Conservation (phyloP, 140 eudicot genomes). For the Anethum foeniculum region DNA sequence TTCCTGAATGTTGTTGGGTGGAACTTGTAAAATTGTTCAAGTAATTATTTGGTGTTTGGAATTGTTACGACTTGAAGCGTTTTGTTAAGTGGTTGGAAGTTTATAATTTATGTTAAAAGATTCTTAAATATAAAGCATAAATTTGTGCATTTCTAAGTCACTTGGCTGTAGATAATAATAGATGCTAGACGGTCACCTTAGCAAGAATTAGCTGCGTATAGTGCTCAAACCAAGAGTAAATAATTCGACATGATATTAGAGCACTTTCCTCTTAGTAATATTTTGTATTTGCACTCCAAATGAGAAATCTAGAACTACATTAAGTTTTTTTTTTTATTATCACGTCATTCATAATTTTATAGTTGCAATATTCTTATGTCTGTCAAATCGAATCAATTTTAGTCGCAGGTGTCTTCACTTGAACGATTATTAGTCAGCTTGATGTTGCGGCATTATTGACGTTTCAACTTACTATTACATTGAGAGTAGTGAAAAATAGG, state of each 20-base stretch:
- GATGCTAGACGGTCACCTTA: background rate
- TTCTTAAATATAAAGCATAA: background rate
- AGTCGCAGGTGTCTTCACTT: background rate
- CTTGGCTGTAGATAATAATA: background rate
- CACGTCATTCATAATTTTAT: background rate
- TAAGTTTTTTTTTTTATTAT: background rate
- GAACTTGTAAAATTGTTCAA: background rate
- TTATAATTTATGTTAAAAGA: background rate
- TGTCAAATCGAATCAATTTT: background rate
- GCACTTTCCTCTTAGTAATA: background rate
- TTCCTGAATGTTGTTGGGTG: background rate
- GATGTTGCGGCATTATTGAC: background rate
- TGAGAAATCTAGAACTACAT: background rate
- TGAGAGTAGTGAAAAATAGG: background rate
- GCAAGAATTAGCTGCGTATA: background rate
- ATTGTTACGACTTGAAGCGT: background rate
- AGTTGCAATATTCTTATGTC: background rate
- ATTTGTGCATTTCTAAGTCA: background rate
- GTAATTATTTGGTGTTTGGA: background rate
- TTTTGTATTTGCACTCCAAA: background rate
- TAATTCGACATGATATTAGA: background rate
- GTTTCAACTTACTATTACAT: background rate
- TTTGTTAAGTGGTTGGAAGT: background rate
- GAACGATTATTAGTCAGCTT: background rate
- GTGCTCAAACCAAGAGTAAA: conserved; percentile 1